Percentiles rank a stretch among this genome's conserved stretches.
Conservation (phyloP, 1,139 yeast species). For the Geotrichum restrictum region DNA sequence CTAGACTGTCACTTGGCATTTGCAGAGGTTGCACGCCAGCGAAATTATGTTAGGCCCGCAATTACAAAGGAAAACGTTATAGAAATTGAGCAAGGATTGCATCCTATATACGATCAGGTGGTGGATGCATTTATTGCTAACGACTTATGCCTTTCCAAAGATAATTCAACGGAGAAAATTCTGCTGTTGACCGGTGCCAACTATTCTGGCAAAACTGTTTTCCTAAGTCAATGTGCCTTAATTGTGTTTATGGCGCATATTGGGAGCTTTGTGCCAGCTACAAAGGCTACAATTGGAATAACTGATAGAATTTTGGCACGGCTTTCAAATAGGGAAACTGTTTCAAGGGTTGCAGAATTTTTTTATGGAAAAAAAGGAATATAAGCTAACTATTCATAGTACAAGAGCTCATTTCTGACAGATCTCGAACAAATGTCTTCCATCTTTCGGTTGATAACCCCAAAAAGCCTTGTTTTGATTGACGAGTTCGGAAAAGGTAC, state of each 20-base stretch:
- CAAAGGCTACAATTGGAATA: conserved; percentile 43
- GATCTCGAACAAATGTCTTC: conserved; percentile 48
- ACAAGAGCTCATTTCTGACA: conserved; percentile 46
- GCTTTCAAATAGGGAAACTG: conserved; percentile 44
- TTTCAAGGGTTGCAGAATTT: conserved; percentile 32
- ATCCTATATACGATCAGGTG: conserved; percentile 44
- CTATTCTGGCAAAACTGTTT: conserved; percentile 51
- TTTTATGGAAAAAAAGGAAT: background rate
- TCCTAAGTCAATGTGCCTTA: conserved; percentile 45
- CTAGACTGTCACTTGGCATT: conserved; percentile 43
- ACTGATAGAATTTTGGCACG: conserved; percentile 46
- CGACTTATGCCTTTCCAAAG: conserved; percentile 35
- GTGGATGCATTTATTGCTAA: conserved; percentile 42
- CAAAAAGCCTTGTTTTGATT: conserved; percentile 42
- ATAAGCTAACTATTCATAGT: conserved; percentile 16
- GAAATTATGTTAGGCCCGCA: conserved; percentile 41
- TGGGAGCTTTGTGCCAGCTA: conserved; percentile 51
- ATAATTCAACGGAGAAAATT: conserved; percentile 23
- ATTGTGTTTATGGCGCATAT: conserved; percentile 47
- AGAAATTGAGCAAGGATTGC: conserved; percentile 38
- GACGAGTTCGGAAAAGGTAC: conserved; percentile 56
- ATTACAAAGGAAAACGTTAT: conserved; percentile 35
- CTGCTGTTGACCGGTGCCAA: conserved; percentile 50
- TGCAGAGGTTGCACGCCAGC: conserved; percentile 38
- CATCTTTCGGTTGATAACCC: conserved; percentile 40